Evolutionary conservation across 352 stramenopile genomes (phyloP), one percentile per base, ranked within the genome.

Genomic region (Pythium plurisporium): DNA sequence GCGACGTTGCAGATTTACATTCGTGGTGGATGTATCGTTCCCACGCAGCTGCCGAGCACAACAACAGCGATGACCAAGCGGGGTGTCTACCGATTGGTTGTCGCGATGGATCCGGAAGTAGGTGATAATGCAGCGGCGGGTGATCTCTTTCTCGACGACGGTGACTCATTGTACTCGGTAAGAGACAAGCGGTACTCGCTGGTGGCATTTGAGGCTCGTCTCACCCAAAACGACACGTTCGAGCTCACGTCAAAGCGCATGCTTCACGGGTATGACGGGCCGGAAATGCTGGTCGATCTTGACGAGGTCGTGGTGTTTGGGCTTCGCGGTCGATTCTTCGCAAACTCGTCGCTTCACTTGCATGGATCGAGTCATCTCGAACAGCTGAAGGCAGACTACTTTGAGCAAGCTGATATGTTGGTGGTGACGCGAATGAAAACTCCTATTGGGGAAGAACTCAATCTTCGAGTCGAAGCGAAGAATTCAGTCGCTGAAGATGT

Each of bases 131-230:
- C 51, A 9, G 79, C 84, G 1, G 36, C 48, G n/a, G 84, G 84
- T 8, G 74, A 90, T 34, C 41, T 94, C 3, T 94, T 87, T 36
- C 50, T 94, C 20, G 84, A 94, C 17, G 78, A 89, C 45, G 84
- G 84, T 5, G 78, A 90, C 38, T 89, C 82, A 7, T 37, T 94
- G 8, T 59, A 71, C 23, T 79, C 84, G 26, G 65, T 94, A 3
- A 49, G 73, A 55, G 76, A 87, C 9, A 50, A 69, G 14, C 70
- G 82, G 11, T 89, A 77, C 49, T 86, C 81, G 5, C 51, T 79
- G 26, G 37, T 89, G 37, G 37, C 36, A 23, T 89, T 89, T 41
- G 20, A 52, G 0, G 69, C 76, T 6, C 53, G 64, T 25, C 64
- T 86, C 10, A 73, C 70, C 22, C 53, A 67, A 23, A 73, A 53